A percentile compares a stretch with the other conserved stretches of the same genome.
phyloP scores from a whole-genome alignment of 2,329 filamentous ascomycete species.

The Penicillium hesseltinei region DNA sequence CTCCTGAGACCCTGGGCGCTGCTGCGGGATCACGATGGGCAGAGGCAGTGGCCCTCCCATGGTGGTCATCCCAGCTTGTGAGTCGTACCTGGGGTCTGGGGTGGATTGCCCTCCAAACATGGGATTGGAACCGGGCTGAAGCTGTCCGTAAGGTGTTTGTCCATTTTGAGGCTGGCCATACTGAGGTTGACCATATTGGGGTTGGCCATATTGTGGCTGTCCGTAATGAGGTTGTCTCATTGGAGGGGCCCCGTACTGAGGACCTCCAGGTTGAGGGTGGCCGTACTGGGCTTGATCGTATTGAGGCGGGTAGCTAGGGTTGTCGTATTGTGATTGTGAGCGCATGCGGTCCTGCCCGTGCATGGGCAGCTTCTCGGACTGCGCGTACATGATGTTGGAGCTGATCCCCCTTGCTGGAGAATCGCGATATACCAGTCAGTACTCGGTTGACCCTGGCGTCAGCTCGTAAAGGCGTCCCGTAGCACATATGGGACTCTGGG shows the following conservation, averaged over 20 bases:
- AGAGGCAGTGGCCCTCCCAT: background rate
- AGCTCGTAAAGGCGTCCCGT: background rate
- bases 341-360: background rate
- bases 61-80: background rate
- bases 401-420: background rate
- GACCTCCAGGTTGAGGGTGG: background rate
- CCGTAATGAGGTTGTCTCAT: background rate
- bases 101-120: background rate
- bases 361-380: background rate
- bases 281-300: background rate
- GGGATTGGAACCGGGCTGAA: background rate
- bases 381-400: background rate
- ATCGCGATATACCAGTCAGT: background rate
- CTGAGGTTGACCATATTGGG: background rate
- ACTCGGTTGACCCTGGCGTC: background rate
- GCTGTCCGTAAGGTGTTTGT: background rate
- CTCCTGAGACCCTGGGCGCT: slow-evolving; percentile 3
- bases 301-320: background rate
- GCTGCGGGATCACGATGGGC: slow-evolving; percentile 5
- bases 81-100: background rate
- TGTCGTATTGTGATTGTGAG: background rate
- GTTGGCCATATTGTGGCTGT: too few species aligned
- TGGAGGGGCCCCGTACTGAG: background rate
- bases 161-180: background rate
- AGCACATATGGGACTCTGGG: background rate